Evolutionary conservation across 73 alveolate genomes (phyloP).

Genomic region (Symbiodinium pilosum): DNA sequence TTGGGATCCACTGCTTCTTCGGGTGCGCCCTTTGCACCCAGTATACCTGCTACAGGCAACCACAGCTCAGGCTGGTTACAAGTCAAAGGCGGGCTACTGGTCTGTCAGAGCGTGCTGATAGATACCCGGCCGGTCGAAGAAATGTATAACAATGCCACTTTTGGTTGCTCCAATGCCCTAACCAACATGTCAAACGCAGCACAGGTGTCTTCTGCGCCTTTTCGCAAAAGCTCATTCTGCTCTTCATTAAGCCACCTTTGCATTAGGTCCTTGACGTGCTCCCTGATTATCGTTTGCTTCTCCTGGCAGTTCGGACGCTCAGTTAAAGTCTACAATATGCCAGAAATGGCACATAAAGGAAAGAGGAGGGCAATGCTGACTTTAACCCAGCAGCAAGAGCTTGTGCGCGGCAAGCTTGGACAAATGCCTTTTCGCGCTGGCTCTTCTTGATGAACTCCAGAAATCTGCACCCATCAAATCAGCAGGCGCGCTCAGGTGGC

Average conservation of each 20-base stretch:
- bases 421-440: constrained; percentile 64
- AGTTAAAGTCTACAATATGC: too few relatives aligned
- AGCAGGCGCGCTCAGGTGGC: too few relatives aligned
- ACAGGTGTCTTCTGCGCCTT: neutral
- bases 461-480: constrained; percentile 6
- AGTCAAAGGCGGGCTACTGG: too few relatives aligned
- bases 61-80: too few relatives aligned
- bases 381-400: constrained; percentile 49
- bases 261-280: constrained; percentile 33
- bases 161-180: too few relatives aligned
- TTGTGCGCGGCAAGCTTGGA: constrained; percentile 89
- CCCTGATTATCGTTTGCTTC: constrained; percentile 42
- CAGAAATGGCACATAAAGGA: too few relatives aligned
- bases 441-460: constrained; percentile 70
- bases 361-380: too few relatives aligned
- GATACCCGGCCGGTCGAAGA: too few relatives aligned
- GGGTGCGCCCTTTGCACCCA: neutral
- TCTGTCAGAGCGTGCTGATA: too few relatives aligned
- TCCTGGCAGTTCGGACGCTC: constrained; percentile 40
- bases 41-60: constrained; percentile 14
- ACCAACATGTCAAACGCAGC: too few relatives aligned
- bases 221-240: constrained; percentile 75
- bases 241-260: constrained; percentile 60
- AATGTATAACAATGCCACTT: too few relatives aligned
- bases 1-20: constrained; percentile 80